Evolutionary conservation across 352 stramenopile species (phyloP), one percentile per base, ranked within the genome.

Genomic region (Phytophthora capsici): DNA sequence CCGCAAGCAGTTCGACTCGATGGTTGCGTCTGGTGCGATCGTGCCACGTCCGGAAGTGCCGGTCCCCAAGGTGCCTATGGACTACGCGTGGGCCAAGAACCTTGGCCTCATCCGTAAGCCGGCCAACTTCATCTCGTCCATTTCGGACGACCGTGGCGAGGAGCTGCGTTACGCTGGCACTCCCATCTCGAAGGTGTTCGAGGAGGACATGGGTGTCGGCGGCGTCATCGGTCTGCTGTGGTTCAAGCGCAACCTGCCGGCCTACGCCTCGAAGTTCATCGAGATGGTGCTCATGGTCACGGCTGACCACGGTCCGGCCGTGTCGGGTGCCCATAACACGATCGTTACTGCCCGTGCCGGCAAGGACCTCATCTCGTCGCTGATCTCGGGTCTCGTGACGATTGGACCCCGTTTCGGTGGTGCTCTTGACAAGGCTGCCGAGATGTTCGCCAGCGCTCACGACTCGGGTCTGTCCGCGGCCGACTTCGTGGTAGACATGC

Each of bases 251-350:
- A 77, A 82, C 34, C 69, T 98, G 62, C 92, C 93, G 19, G 38
- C 84, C 32, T 97, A 97, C 79, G 92, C 91, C 16, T 89, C 82
- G 41, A 97, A 97, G 77, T 99, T 99, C 71, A 98, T 99, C 57
- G 96, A 99, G 80, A 99, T 98, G 94, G 93, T 99, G 57, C 82
- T 99, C 19, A 98, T 98, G 95, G 94, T 99, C 34, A 98, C 94
- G 17, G 96, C 96, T 30, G 96, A 99, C 78, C 96, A 99, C 80
- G 96, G 96, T 38, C 96, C 96, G 46, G 95, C 95, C 22, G 96
- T 99, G 22, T 97, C 93, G 30, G 96, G 96, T 55, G 96, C 96
- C 12, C 96, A 99, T 80, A 99, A 99, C 82, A 98, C 95, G 45
- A 99, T 99, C 64, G 86, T 94, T 37, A 94, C 92, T 60, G 90